These are phyloP conservation scores for Irpex lacteus DNA, from an alignment of 1,284 basidiomycete species.

Conservation along the genomic window DNA sequence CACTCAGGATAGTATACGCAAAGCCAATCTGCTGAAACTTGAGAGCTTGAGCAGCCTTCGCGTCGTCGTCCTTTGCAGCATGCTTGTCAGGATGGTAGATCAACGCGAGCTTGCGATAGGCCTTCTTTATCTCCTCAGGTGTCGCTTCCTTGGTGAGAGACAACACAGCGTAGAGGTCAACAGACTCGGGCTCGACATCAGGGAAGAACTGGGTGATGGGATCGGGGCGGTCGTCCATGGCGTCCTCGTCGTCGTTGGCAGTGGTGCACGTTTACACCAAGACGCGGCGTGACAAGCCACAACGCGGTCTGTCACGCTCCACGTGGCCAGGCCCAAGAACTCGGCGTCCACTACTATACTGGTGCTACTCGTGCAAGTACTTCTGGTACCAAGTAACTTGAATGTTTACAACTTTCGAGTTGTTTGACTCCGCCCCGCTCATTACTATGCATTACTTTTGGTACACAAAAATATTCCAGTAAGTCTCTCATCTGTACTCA, in stretches of 20 bases:
- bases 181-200: constrained; percentile 46
- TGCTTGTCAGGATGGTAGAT: constrained; percentile 90
- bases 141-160: constrained; percentile 51
- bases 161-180: constrained; percentile 78
- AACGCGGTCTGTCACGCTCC: constrained; percentile 1
- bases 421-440: too few species aligned
- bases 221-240: constrained; percentile 53
- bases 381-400: too few species aligned
- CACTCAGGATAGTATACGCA: constrained; percentile 83
- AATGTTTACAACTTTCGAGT: too few species aligned
- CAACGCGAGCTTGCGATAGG: constrained; percentile 84
- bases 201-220: constrained; percentile 80
- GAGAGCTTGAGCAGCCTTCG: constrained; percentile 60
- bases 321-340: background rate
- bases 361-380: too few species aligned
- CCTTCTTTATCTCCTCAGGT: constrained; percentile 71
- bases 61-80: constrained; percentile 51
- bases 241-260: constrained; percentile 31
- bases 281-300: constrained; percentile 17
- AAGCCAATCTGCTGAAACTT: constrained; percentile 92
- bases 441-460: too few species aligned
- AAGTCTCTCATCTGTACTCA: too few species aligned
- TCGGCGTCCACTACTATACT: background rate
- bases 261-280: constrained; percentile 3
- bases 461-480: too few species aligned